Evolutionary conservation across 345 rosid species (phyloP).

Genomic region (Theobroma cacao): DNA sequence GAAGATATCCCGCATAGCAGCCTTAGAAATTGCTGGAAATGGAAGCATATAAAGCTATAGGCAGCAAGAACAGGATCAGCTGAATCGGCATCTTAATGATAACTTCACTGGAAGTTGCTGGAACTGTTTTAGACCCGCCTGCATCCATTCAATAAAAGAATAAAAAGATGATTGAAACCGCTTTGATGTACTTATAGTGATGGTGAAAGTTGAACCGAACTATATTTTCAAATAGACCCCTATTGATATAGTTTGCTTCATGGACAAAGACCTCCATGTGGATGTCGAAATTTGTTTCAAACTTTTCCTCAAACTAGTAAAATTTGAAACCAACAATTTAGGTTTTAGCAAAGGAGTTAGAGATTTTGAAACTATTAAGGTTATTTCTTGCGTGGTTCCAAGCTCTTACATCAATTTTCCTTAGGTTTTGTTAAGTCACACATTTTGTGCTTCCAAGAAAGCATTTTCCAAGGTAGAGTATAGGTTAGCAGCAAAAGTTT

Average conservation of each 20-base stretch:
- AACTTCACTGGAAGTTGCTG: not conserved
- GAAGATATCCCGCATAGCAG: not conserved
- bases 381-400: not conserved
- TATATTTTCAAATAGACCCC: not conserved
- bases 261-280: not conserved
- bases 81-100: constrained; percentile 7
- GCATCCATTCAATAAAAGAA: not conserved
- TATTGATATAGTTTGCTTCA: not conserved
- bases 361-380: not conserved
- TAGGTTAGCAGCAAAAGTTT: not conserved
- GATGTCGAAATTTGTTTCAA: not conserved
- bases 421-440: not conserved
- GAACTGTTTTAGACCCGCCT: constrained; percentile 11
- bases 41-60: constrained; percentile 22
- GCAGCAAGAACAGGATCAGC: constrained; percentile 19
- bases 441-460: not conserved
- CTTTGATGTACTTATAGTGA: not conserved
- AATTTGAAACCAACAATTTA: not conserved
- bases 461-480: not conserved
- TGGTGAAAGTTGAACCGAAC: not conserved
- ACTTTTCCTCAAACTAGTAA: not conserved
- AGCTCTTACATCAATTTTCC: not conserved
- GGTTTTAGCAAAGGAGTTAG: not conserved
- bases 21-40: constrained; percentile 21
- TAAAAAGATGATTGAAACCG: too few relatives aligned